Percentiles rank a stretch among this genome's conserved stretches.
Conservation (phyloP, 2,329 filamentous ascomycete species). For the Xylariaceae sp. region DNA sequence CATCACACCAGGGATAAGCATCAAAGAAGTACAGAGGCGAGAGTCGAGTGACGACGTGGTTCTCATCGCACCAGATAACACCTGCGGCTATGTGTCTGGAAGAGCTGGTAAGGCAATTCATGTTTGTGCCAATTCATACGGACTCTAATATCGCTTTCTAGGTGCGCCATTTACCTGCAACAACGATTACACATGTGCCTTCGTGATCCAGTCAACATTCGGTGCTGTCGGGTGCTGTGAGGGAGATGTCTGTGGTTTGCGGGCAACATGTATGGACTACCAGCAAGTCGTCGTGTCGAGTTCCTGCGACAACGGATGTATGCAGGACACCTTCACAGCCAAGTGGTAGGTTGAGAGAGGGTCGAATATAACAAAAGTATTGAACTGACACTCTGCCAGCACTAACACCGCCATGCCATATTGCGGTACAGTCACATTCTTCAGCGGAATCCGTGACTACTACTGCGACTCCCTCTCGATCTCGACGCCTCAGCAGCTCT, state of each 20-base stretch:
- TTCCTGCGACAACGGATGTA: slow-evolving; percentile 38
- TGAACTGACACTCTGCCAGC: slow-evolving; percentile 29
- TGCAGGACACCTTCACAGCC: slow-evolving; percentile 37
- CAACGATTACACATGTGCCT: slow-evolving; percentile 35
- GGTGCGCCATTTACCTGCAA: slow-evolving; percentile 39
- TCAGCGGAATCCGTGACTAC: slow-evolving; percentile 39
- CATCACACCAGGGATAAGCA: slow-evolving; percentile 38
- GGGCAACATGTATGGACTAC: slow-evolving; percentile 38
- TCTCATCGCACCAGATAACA: slow-evolving; percentile 45
- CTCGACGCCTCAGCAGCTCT: slow-evolving; percentile 34
- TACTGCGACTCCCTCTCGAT: slow-evolving; percentile 37
- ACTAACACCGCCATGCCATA: slow-evolving; percentile 34
- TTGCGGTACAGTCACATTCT: slow-evolving; percentile 44
- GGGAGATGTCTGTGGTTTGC: slow-evolving; percentile 32
- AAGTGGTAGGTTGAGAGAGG: slow-evolving; percentile 40
- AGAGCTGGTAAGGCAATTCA: slow-evolving; percentile 29
- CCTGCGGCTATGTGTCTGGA: slow-evolving; percentile 46
- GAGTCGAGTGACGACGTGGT: slow-evolving; percentile 28
- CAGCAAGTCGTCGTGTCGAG: slow-evolving; percentile 32
- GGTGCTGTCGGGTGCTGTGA: slow-evolving; percentile 43
- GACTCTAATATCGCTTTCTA: slow-evolving; percentile 15
- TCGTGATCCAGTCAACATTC: slow-evolving; percentile 33
- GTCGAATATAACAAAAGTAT: background rate
- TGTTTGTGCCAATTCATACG: background rate
- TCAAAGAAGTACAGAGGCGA: slow-evolving; percentile 34